phyloP scores from a whole-genome alignment of 164 flowering plant species.

The Vitis rupestris region DNA sequence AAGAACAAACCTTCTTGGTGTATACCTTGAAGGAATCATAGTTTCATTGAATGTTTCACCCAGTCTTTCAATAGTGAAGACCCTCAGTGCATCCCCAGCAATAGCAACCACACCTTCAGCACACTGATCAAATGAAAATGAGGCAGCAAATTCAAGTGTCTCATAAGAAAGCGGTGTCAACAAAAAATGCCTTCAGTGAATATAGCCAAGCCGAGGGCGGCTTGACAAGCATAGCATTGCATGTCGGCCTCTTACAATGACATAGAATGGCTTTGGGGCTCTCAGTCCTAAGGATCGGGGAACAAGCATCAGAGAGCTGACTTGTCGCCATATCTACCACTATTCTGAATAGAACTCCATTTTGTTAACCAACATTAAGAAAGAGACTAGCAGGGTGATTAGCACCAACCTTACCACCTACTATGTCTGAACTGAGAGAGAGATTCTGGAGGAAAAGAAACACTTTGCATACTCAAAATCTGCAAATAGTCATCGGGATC shows the following conservation, averaged over 20 bases:
- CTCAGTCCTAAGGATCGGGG: too few relatives aligned
- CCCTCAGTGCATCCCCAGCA: too few relatives aligned
- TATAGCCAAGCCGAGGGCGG: constrained; percentile 96
- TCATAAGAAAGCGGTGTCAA: too few relatives aligned
- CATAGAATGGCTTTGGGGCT: constrained; percentile 44
- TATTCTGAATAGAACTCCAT: constrained; percentile 90
- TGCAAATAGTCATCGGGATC: too few relatives aligned
- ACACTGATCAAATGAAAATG: too few relatives aligned
- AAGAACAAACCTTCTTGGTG: constrained; percentile 94
- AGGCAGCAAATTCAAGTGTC: too few relatives aligned
- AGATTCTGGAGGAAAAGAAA: constrained; percentile 24
- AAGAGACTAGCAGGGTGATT: constrained; percentile 98
- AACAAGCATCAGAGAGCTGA: too few relatives aligned
- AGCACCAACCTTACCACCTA: constrained; percentile 97
- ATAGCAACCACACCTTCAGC: too few relatives aligned
- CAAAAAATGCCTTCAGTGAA: constrained; percentile 61
- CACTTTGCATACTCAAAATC: too few relatives aligned
- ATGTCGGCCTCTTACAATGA: constrained; percentile 69
- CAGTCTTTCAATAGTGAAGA: too few relatives aligned
- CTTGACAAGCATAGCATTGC: constrained; percentile 98
- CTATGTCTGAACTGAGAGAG: constrained; percentile 91
- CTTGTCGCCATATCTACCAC: constrained; percentile 46
- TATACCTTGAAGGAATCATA: constrained; percentile 85
- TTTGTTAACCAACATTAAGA: constrained; percentile 90
- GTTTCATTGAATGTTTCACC: constrained; percentile 99